Percentiles rank a stretch among this genome's conserved stretches.
phyloP scores from a whole-genome alignment of 1,284 basidiomycete genomes.

The Stereum hirsutum region DNA sequence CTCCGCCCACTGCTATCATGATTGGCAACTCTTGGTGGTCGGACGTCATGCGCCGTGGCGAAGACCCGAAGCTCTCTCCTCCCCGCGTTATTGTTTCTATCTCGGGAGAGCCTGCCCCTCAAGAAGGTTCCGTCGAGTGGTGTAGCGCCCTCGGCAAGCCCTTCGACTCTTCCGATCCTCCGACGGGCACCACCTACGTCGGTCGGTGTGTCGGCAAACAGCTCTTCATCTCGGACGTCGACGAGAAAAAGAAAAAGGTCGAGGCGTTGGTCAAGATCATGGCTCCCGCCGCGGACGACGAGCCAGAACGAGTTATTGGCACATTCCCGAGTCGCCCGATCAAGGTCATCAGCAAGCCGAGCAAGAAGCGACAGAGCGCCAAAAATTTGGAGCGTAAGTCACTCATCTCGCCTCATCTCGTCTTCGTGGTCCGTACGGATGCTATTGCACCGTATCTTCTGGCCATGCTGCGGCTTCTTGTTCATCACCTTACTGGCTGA shows the following conservation, averaged over 20 bases:
- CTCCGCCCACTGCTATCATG: constrained; percentile 91
- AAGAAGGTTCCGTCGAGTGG: constrained; percentile 82
- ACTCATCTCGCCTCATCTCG: not conserved
- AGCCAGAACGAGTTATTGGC: constrained; percentile 75
- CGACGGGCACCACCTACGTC: constrained; percentile 71
- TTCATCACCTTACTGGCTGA: no score
- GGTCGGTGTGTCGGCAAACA: constrained; percentile 88
- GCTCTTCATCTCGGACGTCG: constrained; percentile 84
- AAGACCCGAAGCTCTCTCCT: constrained; percentile 66
- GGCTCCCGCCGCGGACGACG: constrained; percentile 71
- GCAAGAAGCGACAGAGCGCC: constrained; percentile 91
- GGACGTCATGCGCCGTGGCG: constrained; percentile 58
- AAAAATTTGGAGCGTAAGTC: constrained; percentile 87
- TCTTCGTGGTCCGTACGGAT: not conserved
- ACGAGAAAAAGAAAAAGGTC: constrained; percentile 88
- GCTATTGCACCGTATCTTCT: no score
- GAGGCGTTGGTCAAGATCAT: constrained; percentile 86
- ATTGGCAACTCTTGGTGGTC: constrained; percentile 96
- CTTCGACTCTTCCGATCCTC: constrained; percentile 75
- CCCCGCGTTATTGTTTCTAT: constrained; percentile 86
- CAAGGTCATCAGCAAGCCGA: constrained; percentile 95
- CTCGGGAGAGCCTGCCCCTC: constrained; percentile 80
- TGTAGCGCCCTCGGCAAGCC: constrained; percentile 72
- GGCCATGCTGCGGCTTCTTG: no score
- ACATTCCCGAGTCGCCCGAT: constrained; percentile 87